phyloP scores from a whole-genome alignment of 345 rosid genomes.

The Eucalyptus cloeziana region DNA sequence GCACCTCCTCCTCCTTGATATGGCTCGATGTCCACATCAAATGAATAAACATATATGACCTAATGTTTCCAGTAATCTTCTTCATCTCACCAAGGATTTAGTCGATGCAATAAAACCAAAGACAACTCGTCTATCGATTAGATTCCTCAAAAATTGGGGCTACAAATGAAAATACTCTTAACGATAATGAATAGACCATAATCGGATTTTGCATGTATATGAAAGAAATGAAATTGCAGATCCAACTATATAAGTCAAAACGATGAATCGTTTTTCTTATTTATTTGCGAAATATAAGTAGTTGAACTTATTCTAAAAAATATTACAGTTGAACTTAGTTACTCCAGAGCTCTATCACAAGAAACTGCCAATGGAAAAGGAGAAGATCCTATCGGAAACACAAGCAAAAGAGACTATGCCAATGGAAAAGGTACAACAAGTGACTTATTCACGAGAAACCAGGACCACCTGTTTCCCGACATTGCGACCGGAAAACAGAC shows the following conservation, averaged over 20 bases:
- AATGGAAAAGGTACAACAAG: not conserved
- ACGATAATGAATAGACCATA: not conserved
- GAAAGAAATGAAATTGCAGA: not conserved
- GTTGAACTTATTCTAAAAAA: not conserved
- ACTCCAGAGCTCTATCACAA: not conserved
- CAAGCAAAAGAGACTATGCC: not conserved
- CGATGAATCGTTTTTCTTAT: not conserved
- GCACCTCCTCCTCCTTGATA: too few species aligned
- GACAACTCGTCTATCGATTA: not conserved
- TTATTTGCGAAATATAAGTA: not conserved
- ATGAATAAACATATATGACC: not conserved
- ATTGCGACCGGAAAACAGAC: not conserved
- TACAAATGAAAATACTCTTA: not conserved
- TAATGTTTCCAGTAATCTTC: not conserved
- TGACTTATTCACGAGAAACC: not conserved
- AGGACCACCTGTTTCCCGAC: not conserved
- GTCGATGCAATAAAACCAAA: not conserved
- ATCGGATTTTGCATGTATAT: not conserved
- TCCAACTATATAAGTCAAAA: not conserved
- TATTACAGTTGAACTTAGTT: not conserved
- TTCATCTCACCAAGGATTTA: not conserved
- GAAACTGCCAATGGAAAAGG: too few species aligned
- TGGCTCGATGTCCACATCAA: too few species aligned
- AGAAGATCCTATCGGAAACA: too few species aligned
- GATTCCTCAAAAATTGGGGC: not conserved